phyloP scores from a whole-genome alignment of 805 yeast species.

The Kuraishia cidri region DNA sequence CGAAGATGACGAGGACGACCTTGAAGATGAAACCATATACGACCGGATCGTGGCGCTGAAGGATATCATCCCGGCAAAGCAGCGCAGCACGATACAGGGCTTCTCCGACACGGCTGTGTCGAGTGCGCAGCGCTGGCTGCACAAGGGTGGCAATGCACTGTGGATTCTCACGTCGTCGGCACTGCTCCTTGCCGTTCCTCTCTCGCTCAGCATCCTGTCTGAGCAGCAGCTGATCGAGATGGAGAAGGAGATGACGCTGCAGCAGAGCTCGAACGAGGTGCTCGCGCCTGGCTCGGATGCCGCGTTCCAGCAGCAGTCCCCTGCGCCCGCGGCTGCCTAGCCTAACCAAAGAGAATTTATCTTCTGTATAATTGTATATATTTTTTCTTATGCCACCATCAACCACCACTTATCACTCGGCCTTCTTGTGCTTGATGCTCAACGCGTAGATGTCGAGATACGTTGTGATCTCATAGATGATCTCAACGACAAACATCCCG shows the following conservation, averaged over 20 bases:
- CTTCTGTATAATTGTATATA: not conserved
- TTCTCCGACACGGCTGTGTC: conserved; percentile 24
- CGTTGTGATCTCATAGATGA: conserved; percentile 69
- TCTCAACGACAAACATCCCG: conserved; percentile 64
- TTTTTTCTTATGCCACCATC: not conserved
- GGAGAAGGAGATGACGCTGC: conserved; percentile 85
- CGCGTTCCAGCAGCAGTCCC: conserved; percentile 19
- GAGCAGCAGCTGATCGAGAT: conserved; percentile 92
- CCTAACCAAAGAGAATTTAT: not conserved
- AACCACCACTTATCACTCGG: conserved; percentile 13
- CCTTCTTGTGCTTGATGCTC: conserved; percentile 71
- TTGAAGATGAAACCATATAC: conserved; percentile 72
- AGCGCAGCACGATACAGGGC: conserved; percentile 43
- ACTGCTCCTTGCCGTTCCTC: conserved; percentile 85
- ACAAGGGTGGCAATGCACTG: conserved; percentile 63
- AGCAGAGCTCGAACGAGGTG: conserved; percentile 68
- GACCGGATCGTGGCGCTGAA: conserved; percentile 89
- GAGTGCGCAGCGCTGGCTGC: conserved; percentile 35
- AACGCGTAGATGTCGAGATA: conserved; percentile 83
- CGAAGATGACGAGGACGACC: conserved; percentile 54
- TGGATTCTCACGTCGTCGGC: conserved; percentile 85
- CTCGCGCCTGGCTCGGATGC: conserved; percentile 60
- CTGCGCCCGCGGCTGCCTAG: conserved; percentile 7
- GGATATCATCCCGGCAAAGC: conserved; percentile 85
- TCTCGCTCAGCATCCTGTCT: conserved; percentile 78